phyloP scores from a whole-genome alignment of 441 rosid species.

The Gossypium gossypioides region DNA sequence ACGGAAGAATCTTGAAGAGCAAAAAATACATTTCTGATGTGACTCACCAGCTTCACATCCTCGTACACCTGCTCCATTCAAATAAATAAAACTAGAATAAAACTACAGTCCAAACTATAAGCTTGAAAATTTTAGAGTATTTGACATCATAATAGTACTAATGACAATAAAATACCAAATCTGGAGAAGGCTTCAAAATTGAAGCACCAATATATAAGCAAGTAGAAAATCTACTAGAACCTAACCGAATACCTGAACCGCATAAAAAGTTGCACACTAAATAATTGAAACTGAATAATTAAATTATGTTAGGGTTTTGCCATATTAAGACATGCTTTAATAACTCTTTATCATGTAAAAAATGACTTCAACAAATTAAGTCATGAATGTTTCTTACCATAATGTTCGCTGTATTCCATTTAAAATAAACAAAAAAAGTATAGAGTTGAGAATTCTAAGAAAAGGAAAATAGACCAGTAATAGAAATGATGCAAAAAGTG shows the following conservation, averaged over 20 bases:
- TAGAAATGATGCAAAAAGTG: background rate
- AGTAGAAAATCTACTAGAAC: background rate
- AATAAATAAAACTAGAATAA: slow-evolving; percentile 14
- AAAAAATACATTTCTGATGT: slow-evolving; percentile 50
- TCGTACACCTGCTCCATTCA: slow-evolving; percentile 52
- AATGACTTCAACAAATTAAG: background rate
- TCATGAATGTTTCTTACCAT: background rate
- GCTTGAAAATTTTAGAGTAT: background rate
- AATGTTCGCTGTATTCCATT: background rate
- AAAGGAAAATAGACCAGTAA: background rate
- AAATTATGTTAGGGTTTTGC: background rate
- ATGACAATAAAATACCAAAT: background rate
- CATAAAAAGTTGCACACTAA: background rate
- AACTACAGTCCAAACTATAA: background rate
- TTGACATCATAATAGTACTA: background rate
- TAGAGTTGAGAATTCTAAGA: background rate
- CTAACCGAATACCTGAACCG: background rate
- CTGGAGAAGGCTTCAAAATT: background rate
- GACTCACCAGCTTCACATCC: slow-evolving; percentile 54
- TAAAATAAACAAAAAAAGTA: background rate
- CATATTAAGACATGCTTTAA: background rate
- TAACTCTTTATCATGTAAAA: background rate
- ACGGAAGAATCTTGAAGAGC: slow-evolving; percentile 46
- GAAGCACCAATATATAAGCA: background rate
- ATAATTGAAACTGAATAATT: background rate